Evolutionary conservation across 805 yeast species (phyloP).

Genomic region (Candida parachauliodes): DNA sequence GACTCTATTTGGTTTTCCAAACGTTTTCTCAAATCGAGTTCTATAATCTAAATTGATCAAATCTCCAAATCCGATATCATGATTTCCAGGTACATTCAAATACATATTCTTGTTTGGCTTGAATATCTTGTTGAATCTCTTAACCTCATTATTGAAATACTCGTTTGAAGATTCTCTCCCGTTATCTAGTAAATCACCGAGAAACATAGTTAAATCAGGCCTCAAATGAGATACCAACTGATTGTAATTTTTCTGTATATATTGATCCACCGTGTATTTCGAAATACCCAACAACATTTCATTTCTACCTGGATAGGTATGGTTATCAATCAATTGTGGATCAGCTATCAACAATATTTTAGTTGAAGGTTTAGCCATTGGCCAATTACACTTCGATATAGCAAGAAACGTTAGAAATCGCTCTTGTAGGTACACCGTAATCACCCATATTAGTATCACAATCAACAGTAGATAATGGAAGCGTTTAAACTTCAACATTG

Average conservation of each 20-base stretch:
- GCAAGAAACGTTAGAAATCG: slow-evolving; percentile 23
- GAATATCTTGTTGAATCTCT: slow-evolving; percentile 33
- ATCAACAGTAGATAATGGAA: slow-evolving; percentile 23
- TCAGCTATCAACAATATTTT: slow-evolving; percentile 39
- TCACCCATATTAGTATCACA: slow-evolving; percentile 25
- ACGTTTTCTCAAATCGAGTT: slow-evolving; percentile 24
- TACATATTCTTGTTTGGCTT: slow-evolving; percentile 24
- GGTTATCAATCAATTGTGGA: slow-evolving; percentile 43
- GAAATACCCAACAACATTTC: slow-evolving; percentile 27
- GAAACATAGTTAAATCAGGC: slow-evolving; percentile 37
- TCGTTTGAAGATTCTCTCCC: slow-evolving; percentile 31
- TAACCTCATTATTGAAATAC: slow-evolving; percentile 26
- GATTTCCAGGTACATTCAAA: slow-evolving; percentile 74
- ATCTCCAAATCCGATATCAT: slow-evolving; percentile 92
- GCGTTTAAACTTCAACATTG: slow-evolving; percentile 23
- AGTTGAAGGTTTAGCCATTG: slow-evolving; percentile 9
- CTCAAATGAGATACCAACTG: slow-evolving; percentile 25
- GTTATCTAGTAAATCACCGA: slow-evolving; percentile 43
- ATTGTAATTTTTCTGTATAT: slow-evolving; percentile 35
- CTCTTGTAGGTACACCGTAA: slow-evolving; percentile 30
- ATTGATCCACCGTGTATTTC: slow-evolving; percentile 39
- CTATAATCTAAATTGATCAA: slow-evolving; percentile 43
- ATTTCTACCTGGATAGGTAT: slow-evolving; percentile 42
- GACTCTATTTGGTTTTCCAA: slow-evolving; percentile 31
- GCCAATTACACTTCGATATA: slow-evolving; percentile 33